phyloP scores from a whole-genome alignment of 2,329 filamentous ascomycete genomes.

The Akanthomyces muscarius region DNA sequence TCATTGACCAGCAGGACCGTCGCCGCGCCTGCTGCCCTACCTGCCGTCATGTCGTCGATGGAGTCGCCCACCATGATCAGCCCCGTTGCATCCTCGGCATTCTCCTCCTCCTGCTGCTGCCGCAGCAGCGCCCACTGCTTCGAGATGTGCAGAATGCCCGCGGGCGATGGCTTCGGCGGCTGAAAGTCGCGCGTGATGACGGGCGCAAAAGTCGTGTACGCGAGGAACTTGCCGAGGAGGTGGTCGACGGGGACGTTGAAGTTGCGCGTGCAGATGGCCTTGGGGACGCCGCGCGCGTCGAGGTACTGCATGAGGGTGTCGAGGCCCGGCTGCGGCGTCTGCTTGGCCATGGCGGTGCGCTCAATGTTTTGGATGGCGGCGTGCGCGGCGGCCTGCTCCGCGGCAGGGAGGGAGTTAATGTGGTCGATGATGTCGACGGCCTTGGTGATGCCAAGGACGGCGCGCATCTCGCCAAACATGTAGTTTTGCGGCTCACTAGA shows the following conservation, averaged over 20 bases:
- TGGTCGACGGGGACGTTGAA: constrained; percentile 77
- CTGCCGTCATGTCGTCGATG: constrained; percentile 90
- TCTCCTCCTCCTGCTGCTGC: constrained; percentile 24
- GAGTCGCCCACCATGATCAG: constrained; percentile 72
- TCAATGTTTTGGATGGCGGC: constrained; percentile 76
- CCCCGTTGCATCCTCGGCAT: constrained; percentile 40
- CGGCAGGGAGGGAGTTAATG: constrained; percentile 66
- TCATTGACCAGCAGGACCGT: constrained; percentile 86
- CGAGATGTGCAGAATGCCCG: constrained; percentile 83
- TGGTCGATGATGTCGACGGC: constrained; percentile 82
- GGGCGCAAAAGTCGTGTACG: constrained; percentile 64
- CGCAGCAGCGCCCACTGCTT: constrained; percentile 61
- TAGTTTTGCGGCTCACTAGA: constrained; percentile 81
- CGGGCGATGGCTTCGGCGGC: constrained; percentile 83
- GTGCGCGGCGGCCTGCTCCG: constrained; percentile 60
- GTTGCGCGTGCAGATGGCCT: constrained; percentile 91
- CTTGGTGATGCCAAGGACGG: constrained; percentile 67
- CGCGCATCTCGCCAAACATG: constrained; percentile 90
- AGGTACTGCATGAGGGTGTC: constrained; percentile 77
- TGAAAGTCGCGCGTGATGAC: constrained; percentile 80
- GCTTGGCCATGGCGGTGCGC: constrained; percentile 70
- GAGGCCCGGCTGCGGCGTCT: constrained; percentile 79
- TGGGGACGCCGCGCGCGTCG: constrained; percentile 53
- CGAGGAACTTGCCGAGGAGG: constrained; percentile 71
- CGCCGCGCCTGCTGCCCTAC: constrained; percentile 75